Base-by-base conservation (phyloP, 176 grass and related monocot genomes). In the Alloteropsis semialata region DNA sequence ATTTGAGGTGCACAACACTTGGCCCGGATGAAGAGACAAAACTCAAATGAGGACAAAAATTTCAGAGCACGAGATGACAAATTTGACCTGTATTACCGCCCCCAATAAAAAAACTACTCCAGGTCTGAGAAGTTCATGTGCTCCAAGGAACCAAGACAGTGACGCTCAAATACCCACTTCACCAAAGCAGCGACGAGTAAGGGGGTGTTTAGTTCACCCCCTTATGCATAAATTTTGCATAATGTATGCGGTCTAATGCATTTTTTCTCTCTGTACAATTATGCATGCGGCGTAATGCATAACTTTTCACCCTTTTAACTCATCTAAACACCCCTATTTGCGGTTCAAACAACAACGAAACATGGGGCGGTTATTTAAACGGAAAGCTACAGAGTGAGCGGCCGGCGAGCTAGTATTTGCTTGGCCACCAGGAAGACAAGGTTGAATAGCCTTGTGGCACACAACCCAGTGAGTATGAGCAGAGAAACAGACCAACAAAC, bases 51-150 rank as follows among this genome's bases (percentile, higher is more conserved):
- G 73, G 73, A 86, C 73, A 78, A 82, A 83, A 37, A 22, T 49
- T 75, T 54, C 67, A 66, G 59, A 54, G 67, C 80, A 53, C 36
- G 88, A 83, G 80, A 82, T 83, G 88, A 58, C 59, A 90, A 90
- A 74, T 86, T 86, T 90, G 88, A 86, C 84, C 79, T 46, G 79
- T 48, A 78, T 90, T 58, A 86, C 88, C 65, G 27, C 27, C 36
- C 37, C 24, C 17, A 24, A 72, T 77, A 72, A 90, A 84, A 85
- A 65, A 5, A 10, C 5, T n/a, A 34, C 62, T 18, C 17, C 13
- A 19, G 42, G 25, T 74, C 74, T 64, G 69, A 83, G 65, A 77
- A 79, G 75, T 82, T 87, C 79, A 78, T 87, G 66, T 74, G 73
- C 81, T 59, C 57, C 14, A 87, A 74, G 84, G 80, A 87, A 87